Evolutionary conservation across 1,284 basidiomycete species (phyloP), one percentile per base, ranked within the genome.

Genomic region (Polyporus tsugae): DNA sequence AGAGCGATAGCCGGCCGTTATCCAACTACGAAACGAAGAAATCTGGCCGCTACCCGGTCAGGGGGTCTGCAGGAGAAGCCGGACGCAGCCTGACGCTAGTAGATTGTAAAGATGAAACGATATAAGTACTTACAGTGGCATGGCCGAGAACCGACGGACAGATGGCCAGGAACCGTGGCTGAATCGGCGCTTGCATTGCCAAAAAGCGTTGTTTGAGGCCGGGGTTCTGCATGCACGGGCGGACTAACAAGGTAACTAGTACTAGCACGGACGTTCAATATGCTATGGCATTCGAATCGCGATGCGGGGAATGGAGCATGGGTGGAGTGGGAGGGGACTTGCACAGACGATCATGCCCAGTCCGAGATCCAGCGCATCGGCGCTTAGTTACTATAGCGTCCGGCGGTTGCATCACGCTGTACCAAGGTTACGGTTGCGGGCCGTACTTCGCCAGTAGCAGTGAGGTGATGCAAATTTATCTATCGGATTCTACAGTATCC

Each of bases 71-170:
- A 13, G n/a, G 44, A 4, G 44, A 19, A 22, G 6, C 15, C n/a
- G 4, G 22, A 25, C 22, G 11, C 11, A 22, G 6, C 15, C n/a
- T n/a, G 22, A 25, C 22, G 11, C 11, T 3, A 49, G 22, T 3
- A 49, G 22, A 49, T 49, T 10, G 46, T 49, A 49, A 13, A 49
- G 46, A 49, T 49, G 46, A 49, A 49, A 49, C 46, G 46, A 49
- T 49, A 22, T 10, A 49, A 49, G 22, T 9, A 49, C 22, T 25
- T 49, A 13, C 22, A 25, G 44, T 46, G 9, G 44, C 44, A 22
- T 46, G 9, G 9, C 44, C 44, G n/a, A 22, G 44, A n/a, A 17
- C n/a, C 46, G 22, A 25, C 22, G n/a, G 46, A 49, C 46, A 49
- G 46, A 49, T 49, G 46, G 46, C 22, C 22, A 4, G 46, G 22